Evolutionary conservation across 768 basidiomycete species (phyloP), one percentile per base, ranked within the genome.

Genomic region (Saitozyma sp.): DNA sequence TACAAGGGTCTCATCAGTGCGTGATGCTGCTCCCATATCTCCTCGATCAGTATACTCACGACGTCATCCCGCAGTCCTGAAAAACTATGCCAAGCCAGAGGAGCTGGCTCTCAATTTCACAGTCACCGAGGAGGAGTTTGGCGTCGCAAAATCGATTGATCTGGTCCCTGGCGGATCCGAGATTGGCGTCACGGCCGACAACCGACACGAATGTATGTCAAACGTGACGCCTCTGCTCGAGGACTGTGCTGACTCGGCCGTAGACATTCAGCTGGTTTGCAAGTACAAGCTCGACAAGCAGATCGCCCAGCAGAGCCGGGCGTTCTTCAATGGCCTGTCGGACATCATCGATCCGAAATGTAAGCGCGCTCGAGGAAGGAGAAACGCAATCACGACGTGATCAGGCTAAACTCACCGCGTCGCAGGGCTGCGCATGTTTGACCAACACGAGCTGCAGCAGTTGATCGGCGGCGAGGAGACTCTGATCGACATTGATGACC

Each of bases 401-500:
- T 16, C 20, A n/a, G 17, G 58, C 52, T 7, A 14, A 8, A 48
- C 54, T 58, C 29, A 39, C 17, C 10, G 19, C 29, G 10, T 14
- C 9, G 43, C 53, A 66, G 68, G 69, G 74, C 63, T 70, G 64
- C 90, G 92, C 50, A 94, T 98, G 91, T 99, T 98, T 81, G 95
- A 97, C 78, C 94, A 95, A 67, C 89, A 91, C 75, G 96, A 98
- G 78, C 83, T 97, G 4, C 92, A 93, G 75, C 88, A 95, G 53
- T 82, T 98, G 1, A 83, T 99, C 7, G 94, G 94, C 0, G 92
- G 91, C 8, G 89, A 90, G 40, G 89, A 94, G 63, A 83, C 90
- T 0, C 88, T 89, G 0, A 88, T 95, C 52, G 89, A 94, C 73
- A 66, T 97, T 8, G 86, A 88, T 14, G 94, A 99, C 78, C 79